A percentile compares a stretch with the other conserved stretches of the same genome.
phyloP scores from a whole-genome alignment of 2,329 filamentous ascomycete species.

The Fonsecaea pedrosoi region DNA sequence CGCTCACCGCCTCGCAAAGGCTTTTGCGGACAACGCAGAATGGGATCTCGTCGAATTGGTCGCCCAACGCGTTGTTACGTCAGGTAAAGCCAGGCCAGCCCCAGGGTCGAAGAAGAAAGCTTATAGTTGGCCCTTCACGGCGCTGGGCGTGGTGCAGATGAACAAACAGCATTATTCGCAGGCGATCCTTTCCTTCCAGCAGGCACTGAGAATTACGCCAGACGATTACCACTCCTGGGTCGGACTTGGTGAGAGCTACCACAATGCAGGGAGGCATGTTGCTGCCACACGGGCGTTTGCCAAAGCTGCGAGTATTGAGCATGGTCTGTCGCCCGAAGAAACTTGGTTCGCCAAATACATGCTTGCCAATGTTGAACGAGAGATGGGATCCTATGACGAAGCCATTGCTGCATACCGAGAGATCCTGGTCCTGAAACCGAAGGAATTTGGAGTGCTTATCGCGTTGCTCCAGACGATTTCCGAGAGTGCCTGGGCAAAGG shows the following conservation, averaged over 20 bases:
- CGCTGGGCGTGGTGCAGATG: constrained; percentile 89
- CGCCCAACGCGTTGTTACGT: constrained; percentile 87
- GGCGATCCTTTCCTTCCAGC: constrained; percentile 89
- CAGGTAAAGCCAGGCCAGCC: constrained; percentile 87
- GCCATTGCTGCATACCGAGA: constrained; percentile 77
- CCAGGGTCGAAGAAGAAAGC: constrained; percentile 93
- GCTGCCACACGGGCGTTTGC: constrained; percentile 92
- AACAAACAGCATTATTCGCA: constrained; percentile 91
- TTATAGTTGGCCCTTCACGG: constrained; percentile 94
- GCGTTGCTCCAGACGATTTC: constrained; percentile 87
- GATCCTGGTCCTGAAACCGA: constrained; percentile 71
- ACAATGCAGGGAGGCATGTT: constrained; percentile 89
- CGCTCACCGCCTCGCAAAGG: constrained; percentile 82
- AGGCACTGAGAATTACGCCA: constrained; percentile 81
- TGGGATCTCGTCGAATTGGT: constrained; percentile 97
- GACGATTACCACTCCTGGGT: constrained; percentile 95
- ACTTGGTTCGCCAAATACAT: constrained; percentile 97
- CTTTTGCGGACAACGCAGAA: constrained; percentile 87
- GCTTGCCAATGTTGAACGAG: constrained; percentile 91
- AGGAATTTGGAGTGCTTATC: constrained; percentile 85
- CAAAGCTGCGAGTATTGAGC: constrained; percentile 79
- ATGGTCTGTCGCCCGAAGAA: constrained; percentile 66
- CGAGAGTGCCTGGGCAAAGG: constrained; percentile 76
- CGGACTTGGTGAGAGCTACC: constrained; percentile 95
- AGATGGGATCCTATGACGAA: constrained; percentile 87